phyloP scores from a whole-genome alignment of 1,284 basidiomycete species.

The Ustilago loliicola region DNA sequence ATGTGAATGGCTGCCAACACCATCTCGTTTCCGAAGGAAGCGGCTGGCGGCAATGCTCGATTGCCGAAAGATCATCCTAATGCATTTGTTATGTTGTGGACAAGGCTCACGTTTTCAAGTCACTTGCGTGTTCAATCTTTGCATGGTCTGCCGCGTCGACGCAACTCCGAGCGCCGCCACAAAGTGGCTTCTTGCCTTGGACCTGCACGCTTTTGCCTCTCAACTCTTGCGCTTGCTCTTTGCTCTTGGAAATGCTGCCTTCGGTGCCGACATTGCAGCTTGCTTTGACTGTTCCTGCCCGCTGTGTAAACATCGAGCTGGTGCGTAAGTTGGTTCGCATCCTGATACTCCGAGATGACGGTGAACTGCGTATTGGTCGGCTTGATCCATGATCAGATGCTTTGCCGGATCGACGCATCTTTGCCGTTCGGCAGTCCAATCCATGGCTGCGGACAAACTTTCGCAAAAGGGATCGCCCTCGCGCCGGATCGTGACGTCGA shows the following conservation, averaged over 20 bases:
- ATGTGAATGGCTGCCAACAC: constrained; percentile 1
- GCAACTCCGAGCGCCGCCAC: constrained; percentile 19
- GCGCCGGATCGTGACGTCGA: not conserved
- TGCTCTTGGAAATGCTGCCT: not conserved
- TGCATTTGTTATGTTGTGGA: not conserved
- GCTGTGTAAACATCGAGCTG: not conserved
- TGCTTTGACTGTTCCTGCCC: not conserved
- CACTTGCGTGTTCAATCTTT: not conserved
- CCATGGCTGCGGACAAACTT: not conserved
- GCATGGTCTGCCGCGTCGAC: constrained; percentile 13
- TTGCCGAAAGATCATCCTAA: not conserved
- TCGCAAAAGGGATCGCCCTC: not conserved
- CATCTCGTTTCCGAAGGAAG: constrained; percentile 6
- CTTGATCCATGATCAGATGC: not conserved
- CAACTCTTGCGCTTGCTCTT: not conserved
- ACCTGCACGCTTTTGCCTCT: not conserved
- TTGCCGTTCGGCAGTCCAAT: constrained; percentile 7
- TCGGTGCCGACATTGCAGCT: constrained; percentile 11
- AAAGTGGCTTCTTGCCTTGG: not conserved
- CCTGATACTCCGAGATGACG: constrained; percentile 10
- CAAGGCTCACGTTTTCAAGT: not conserved
- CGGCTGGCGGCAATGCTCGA: not conserved
- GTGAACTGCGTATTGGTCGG: constrained; percentile 3
- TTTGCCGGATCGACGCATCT: not conserved
- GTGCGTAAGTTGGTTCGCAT: too few relatives aligned